A percentile compares a stretch with the other conserved stretches of the same genome.
These are phyloP conservation scores for Nakazawaea molendinolei DNA, from an alignment of 805 yeast species.

Conservation along the genomic window DNA sequence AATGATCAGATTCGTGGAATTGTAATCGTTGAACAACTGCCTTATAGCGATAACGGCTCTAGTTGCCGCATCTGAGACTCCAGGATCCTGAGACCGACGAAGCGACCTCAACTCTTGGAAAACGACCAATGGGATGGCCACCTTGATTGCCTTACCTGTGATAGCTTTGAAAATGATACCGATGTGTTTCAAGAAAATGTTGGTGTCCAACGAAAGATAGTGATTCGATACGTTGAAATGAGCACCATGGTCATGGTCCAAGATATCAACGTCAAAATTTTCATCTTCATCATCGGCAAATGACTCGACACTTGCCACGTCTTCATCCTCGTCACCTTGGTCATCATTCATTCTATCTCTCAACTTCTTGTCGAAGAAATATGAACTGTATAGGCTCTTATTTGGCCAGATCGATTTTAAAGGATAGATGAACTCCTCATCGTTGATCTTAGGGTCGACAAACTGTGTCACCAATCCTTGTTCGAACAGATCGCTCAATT, in stretches of 20 bases:
- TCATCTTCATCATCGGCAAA: slow-evolving; percentile 28
- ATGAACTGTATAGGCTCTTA: neutral
- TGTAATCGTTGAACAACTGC: slow-evolving; percentile 39
- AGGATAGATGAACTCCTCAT: slow-evolving; percentile 4
- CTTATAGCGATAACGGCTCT: slow-evolving; percentile 70
- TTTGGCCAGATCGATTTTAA: neutral
- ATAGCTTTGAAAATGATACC: slow-evolving; percentile 69
- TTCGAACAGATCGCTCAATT: slow-evolving; percentile 30
- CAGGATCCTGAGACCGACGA: slow-evolving; percentile 63
- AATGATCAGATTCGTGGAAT: slow-evolving; percentile 41
- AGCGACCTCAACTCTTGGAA: slow-evolving; percentile 72
- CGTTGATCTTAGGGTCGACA: neutral
- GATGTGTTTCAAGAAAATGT: slow-evolving; percentile 76
- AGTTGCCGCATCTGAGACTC: slow-evolving; percentile 75
- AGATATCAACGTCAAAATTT: slow-evolving; percentile 14
- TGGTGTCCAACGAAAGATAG: slow-evolving; percentile 63
- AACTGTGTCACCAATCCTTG: neutral
- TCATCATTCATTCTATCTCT: slow-evolving; percentile 15
- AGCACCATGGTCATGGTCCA: slow-evolving; percentile 18
- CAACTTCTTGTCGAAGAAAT: slow-evolving; percentile 2
- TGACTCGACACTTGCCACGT: slow-evolving; percentile 21
- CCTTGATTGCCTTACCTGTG: slow-evolving; percentile 48
- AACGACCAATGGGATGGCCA: slow-evolving; percentile 66
- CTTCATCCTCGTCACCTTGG: slow-evolving; percentile 17
- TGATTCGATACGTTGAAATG: slow-evolving; percentile 1